These are phyloP conservation scores for Bolboschoenoplectus hybrid DNA, from an alignment of 202 grass and related monocot genomes.

Conservation along the genomic window DNA sequence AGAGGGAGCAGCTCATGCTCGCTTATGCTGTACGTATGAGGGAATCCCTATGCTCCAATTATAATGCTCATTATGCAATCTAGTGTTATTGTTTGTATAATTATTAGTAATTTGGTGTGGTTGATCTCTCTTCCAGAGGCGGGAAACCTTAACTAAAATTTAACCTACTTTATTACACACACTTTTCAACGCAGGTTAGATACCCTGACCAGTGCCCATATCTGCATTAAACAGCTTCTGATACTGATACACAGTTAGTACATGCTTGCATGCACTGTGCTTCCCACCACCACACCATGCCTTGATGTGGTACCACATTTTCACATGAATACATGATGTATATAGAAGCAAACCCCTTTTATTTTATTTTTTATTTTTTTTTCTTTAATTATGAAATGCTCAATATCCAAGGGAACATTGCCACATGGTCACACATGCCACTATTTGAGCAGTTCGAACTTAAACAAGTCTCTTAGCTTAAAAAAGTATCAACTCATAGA, in stretches of 20 bases:
- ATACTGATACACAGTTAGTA: not conserved
- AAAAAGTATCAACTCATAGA: not conserved
- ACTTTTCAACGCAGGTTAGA: constrained; percentile 22
- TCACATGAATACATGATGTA: constrained; percentile 30
- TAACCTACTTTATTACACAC: constrained; percentile 1
- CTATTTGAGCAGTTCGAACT: constrained; percentile 29
- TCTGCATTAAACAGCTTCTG: constrained; percentile 29
- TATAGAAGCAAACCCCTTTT: constrained; percentile 28
- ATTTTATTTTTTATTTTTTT: constrained; percentile 9
- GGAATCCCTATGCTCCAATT: constrained; percentile 21
- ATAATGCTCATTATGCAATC: not conserved
- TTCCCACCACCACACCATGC: constrained; percentile 8
- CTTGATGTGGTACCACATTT: not conserved
- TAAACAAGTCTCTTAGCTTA: not conserved
- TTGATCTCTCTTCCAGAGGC: not conserved
- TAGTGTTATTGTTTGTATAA: constrained; percentile 1
- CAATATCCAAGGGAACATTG: constrained; percentile 43
- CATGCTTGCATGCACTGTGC: constrained; percentile 26
- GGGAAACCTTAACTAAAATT: constrained; percentile 17
- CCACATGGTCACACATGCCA: constrained; percentile 38
- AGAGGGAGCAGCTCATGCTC: constrained; percentile 25
- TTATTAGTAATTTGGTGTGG: not conserved
- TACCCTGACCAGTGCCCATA: not conserved
- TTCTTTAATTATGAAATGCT: constrained; percentile 23
- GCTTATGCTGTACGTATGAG: not conserved